Conservation (phyloP, 208 protist species). For the Perkinsela sp. region DNA sequence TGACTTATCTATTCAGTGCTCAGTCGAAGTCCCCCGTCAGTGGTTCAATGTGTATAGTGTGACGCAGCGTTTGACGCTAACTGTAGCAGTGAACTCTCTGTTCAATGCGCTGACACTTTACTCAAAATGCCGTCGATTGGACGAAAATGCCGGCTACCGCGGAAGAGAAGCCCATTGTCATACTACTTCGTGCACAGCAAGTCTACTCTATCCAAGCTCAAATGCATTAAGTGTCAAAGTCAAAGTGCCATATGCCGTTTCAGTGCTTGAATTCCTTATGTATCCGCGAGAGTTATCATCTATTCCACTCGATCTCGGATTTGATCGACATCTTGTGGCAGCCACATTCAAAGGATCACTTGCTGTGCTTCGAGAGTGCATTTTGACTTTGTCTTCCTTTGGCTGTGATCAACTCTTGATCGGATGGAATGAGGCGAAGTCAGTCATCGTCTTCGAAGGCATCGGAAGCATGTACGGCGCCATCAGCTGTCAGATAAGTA, state of each 20-base stretch:
- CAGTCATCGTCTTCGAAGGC: not conserved
- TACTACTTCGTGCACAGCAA: no score
- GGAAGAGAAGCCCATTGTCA: no score
- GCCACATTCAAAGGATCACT: not conserved
- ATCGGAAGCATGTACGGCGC: not conserved
- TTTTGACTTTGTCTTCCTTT: not conserved
- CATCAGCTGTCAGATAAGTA: not conserved
- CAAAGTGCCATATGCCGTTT: not conserved
- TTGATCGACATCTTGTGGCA: not conserved
- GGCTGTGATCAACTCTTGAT: not conserved
- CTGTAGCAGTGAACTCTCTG: not conserved
- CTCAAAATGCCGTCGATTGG: not conserved
- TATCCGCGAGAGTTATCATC: not conserved
- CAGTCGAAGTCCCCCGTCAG: not conserved
- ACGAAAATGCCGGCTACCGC: not conserved
- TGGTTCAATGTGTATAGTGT: not conserved
- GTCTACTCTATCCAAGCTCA: not conserved
- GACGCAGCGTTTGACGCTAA: not conserved
- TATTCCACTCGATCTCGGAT: not conserved
- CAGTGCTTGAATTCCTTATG: no score
- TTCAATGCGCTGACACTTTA: not conserved
- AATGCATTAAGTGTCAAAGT: not conserved
- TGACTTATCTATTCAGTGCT: not conserved
- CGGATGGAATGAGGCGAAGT: not conserved
- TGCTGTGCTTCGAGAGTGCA: not conserved